phyloP scores from a whole-genome alignment of 768 basidiomycete genomes.

The Cystoderma amianthinum region DNA sequence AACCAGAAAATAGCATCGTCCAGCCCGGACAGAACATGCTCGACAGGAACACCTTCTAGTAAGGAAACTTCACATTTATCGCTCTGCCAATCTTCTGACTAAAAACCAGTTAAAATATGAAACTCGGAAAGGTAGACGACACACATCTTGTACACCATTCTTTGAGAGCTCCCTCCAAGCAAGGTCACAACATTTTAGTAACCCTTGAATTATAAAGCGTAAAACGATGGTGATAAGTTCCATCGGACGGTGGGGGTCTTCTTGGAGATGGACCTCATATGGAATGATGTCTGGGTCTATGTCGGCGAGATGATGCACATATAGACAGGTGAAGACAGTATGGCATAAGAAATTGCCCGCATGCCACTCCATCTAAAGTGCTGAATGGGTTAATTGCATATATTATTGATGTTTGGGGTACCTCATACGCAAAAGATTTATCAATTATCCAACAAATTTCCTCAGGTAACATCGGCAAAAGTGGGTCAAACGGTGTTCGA shows the following conservation, averaged over 20 bases:
- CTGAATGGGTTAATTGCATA: slow-evolving; percentile 9
- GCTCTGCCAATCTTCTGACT: slow-evolving; percentile 87
- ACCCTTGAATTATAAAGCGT: slow-evolving; percentile 55
- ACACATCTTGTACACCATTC: slow-evolving; percentile 70
- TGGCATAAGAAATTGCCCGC: slow-evolving; percentile 79
- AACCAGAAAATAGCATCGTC: slow-evolving; percentile 64
- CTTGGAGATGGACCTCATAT: slow-evolving; percentile 9
- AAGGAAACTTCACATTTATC: slow-evolving; percentile 83
- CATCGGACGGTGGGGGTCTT: slow-evolving; percentile 42
- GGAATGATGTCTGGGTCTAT: slow-evolving; percentile 50
- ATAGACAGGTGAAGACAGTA: slow-evolving; percentile 74
- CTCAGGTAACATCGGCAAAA: slow-evolving; percentile 57
- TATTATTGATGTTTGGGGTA: slow-evolving; percentile 19
- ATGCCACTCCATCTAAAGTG: slow-evolving; percentile 84
- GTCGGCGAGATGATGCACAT: slow-evolving; percentile 57
- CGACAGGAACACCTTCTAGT: slow-evolving; percentile 54
- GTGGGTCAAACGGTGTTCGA: slow-evolving; percentile 53
- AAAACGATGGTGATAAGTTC: slow-evolving; percentile 67
- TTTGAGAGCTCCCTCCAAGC: slow-evolving; percentile 78
- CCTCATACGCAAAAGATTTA: slow-evolving; percentile 72
- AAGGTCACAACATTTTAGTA: slow-evolving; percentile 78
- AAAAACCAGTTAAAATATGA: slow-evolving; percentile 11
- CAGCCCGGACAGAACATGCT: slow-evolving; percentile 43
- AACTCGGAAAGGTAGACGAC: slow-evolving; percentile 15
- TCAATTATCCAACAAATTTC: slow-evolving; percentile 91